phyloP scores from a whole-genome alignment of 1,284 basidiomycete genomes.

The Pholiota adiposa region DNA sequence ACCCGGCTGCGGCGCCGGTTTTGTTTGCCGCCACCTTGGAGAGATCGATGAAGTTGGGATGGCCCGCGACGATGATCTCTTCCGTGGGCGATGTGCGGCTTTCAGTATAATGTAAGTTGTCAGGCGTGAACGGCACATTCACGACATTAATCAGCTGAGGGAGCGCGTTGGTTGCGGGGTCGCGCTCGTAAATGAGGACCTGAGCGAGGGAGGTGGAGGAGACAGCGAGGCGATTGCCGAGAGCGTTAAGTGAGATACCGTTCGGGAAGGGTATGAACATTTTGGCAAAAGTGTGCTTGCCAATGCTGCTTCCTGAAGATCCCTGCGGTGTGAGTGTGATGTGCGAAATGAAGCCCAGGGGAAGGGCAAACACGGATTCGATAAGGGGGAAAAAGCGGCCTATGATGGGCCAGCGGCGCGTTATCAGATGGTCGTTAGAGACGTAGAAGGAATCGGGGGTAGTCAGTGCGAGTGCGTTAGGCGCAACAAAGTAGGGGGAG shows the following conservation, averaged over 20 bases:
- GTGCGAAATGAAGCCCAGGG: slow-evolving; percentile 62
- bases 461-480: slow-evolving; percentile 68
- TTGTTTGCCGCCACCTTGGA: slow-evolving; percentile 47
- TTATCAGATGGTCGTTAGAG: slow-evolving; percentile 71
- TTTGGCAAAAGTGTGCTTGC: slow-evolving; percentile 43
- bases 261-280: slow-evolving; percentile 67
- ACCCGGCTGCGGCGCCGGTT: slow-evolving; percentile 43
- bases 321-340: slow-evolving; percentile 44
- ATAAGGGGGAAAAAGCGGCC: slow-evolving; percentile 53
- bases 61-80: slow-evolving; percentile 61
- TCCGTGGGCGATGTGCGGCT: slow-evolving; percentile 40
- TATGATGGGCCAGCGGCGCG: slow-evolving; percentile 59
- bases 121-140: slow-evolving; percentile 58
- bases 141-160: slow-evolving; percentile 40
- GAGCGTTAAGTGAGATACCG: slow-evolving; percentile 61
- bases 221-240: slow-evolving; percentile 54
- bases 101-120: slow-evolving; percentile 57
- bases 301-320: slow-evolving; percentile 26
- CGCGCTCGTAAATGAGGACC: slow-evolving; percentile 55
- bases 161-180: slow-evolving; percentile 45
- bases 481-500: slow-evolving; percentile 58
- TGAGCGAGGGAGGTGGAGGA: slow-evolving; percentile 53
- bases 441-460: slow-evolving; percentile 67
- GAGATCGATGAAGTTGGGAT: slow-evolving; percentile 62
- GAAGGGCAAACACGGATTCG: slow-evolving; percentile 61